Percentiles rank a stretch among this genome's conserved stretches.
Evolutionary conservation across 129 eudicot genomes (phyloP).

Genomic region (Daucus carota): DNA sequence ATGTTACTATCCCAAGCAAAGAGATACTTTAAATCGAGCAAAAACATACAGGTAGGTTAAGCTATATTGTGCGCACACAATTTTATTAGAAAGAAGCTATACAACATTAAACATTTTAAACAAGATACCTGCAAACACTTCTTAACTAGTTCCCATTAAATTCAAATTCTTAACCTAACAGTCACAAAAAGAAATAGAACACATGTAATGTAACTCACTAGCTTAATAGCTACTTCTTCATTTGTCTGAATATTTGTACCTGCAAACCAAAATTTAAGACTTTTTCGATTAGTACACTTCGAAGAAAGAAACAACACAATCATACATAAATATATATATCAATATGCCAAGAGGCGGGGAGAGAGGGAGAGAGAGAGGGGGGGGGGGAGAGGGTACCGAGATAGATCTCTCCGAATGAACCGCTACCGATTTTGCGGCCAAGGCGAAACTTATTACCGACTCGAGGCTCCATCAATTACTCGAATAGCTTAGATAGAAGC

Average conservation of each 20-base stretch:
- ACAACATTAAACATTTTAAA: background rate
- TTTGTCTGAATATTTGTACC: constrained; percentile 13
- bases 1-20: background rate
- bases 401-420: constrained; percentile 4
- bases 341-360: background rate
- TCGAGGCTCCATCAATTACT: background rate
- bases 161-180: background rate
- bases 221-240: constrained; percentile 17
- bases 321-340: background rate
- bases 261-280: background rate
- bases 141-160: background rate
- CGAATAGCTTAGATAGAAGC: background rate
- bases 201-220: constrained; percentile 2
- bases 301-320: background rate
- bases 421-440: background rate
- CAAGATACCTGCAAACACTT: constrained; percentile 19
- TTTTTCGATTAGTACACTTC: background rate
- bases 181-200: background rate
- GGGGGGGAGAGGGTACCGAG: constrained; percentile 1
- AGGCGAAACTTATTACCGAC: background rate
- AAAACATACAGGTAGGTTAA: background rate
- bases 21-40: background rate
- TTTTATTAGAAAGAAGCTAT: background rate
- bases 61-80: background rate
- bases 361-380: background rate